A percentile compares a stretch with the other conserved stretches of the same genome.
phyloP scores from a whole-genome alignment of 176 grass and related monocot genomes.

The Luzula sylvatica region DNA sequence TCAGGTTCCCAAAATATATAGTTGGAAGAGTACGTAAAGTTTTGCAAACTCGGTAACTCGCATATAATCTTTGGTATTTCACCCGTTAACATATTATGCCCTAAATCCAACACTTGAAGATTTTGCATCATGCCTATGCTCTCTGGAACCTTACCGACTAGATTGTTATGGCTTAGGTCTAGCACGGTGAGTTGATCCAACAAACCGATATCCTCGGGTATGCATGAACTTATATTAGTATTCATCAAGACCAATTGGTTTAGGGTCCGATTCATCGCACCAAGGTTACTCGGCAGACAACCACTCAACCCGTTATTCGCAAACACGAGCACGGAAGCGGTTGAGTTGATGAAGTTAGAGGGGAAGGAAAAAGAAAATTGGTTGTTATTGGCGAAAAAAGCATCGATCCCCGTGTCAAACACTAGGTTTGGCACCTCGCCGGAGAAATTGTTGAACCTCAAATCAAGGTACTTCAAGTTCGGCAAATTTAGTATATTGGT shows the following conservation, averaged over 20 bases:
- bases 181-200: slow-evolving; percentile 71
- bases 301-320: slow-evolving; percentile 52
- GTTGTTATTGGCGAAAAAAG: slow-evolving; percentile 92
- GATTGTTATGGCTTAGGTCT: slow-evolving; percentile 72
- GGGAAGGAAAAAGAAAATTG: slow-evolving; percentile 52
- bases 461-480: slow-evolving; percentile 54
- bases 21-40: slow-evolving; percentile 86
- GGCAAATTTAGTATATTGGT: slow-evolving; percentile 46
- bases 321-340: slow-evolving; percentile 68
- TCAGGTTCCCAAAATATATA: slow-evolving; percentile 73
- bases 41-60: slow-evolving; percentile 53
- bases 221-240: slow-evolving; percentile 82
- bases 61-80: slow-evolving; percentile 63
- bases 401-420: slow-evolving; percentile 71
- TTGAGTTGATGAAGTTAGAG: slow-evolving; percentile 53
- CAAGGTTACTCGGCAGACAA: slow-evolving; percentile 63
- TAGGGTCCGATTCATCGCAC: slow-evolving; percentile 60
- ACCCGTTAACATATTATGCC: slow-evolving; percentile 60
- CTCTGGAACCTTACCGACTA: slow-evolving; percentile 56
- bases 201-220: slow-evolving; percentile 63
- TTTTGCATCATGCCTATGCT: slow-evolving; percentile 45
- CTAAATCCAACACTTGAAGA: slow-evolving; percentile 73
- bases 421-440: slow-evolving; percentile 51
- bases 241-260: slow-evolving; percentile 65
- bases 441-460: slow-evolving; percentile 65